A percentile compares a stretch with the other conserved stretches of the same genome.
Evolutionary conservation across 179 eudicot species (phyloP).

Genomic region (Sideroxylon spinosum): DNA sequence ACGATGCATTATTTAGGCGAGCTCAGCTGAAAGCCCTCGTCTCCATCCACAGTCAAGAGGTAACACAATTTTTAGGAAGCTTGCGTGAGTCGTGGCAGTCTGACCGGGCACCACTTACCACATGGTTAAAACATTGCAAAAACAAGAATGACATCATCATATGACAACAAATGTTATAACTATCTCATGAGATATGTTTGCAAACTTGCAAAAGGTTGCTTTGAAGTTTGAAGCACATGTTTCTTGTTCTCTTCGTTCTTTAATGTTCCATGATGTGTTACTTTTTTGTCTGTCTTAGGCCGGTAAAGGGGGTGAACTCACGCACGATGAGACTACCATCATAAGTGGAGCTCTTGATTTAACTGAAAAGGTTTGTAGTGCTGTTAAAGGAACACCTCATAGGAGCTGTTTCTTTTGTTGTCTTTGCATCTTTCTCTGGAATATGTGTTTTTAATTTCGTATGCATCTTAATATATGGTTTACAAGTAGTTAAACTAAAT

Average conservation of each 20-base stretch:
- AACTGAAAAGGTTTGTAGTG: slow-evolving; percentile 65
- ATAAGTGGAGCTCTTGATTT: slow-evolving; percentile 94
- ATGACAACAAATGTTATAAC: not conserved
- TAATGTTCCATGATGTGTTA: not conserved
- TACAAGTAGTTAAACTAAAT: not conserved
- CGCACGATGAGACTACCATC: slow-evolving; percentile 91
- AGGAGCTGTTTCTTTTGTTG: not conserved
- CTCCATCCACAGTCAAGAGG: slow-evolving; percentile 89
- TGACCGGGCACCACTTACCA: not conserved
- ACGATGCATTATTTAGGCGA: slow-evolving; percentile 82
- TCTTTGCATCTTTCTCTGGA: not conserved
- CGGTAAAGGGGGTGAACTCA: slow-evolving; percentile 96
- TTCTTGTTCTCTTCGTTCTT: not conserved
- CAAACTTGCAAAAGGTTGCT: not conserved
- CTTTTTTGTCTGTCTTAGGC: slow-evolving; percentile 43
- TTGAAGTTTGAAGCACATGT: not conserved
- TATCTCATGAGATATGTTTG: not conserved
- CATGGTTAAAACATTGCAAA: not conserved
- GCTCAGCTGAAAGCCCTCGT: slow-evolving; percentile 94
- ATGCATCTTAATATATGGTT: not conserved
- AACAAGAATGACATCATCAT: not conserved
- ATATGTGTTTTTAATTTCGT: not conserved
- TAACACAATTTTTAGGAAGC: slow-evolving; percentile 17
- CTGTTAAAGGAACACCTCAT: slow-evolving; percentile 9
- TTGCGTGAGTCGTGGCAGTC: not conserved